Evolutionary conservation across 495 filamentous ascomycete genomes (phyloP).

Genomic region (Neurospora intermedia): DNA sequence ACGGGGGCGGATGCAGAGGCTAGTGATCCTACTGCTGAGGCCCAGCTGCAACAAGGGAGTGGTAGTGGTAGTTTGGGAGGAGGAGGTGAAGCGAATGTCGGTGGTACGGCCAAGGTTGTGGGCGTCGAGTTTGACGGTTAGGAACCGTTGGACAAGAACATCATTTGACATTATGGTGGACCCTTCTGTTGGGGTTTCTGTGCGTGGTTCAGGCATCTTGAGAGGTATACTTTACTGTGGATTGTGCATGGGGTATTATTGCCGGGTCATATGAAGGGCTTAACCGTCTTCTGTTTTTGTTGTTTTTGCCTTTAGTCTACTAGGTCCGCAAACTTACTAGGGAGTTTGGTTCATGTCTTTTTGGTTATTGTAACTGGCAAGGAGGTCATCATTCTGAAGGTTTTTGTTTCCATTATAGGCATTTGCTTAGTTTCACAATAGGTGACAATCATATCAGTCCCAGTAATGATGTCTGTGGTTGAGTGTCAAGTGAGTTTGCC

Average conservation of each 20-base stretch:
- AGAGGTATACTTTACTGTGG: not conserved
- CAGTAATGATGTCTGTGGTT: not conserved
- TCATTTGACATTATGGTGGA: not conserved
- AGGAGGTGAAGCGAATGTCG: constrained; percentile 14
- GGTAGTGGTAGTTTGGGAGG: not conserved
- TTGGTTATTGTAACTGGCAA: not conserved
- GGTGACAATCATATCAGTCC: not conserved
- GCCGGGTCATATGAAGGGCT: not conserved
- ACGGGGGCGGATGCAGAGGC: constrained; percentile 70
- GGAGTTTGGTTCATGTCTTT: not conserved
- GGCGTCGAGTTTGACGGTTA: constrained; percentile 29
- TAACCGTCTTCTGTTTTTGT: not conserved
- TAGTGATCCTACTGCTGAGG: constrained; percentile 17
- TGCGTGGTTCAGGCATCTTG: not conserved
- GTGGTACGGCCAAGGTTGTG: constrained; percentile 21
- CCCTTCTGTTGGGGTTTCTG: not conserved
- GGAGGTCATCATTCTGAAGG: not conserved
- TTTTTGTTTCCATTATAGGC: not conserved
- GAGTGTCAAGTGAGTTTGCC: not conserved
- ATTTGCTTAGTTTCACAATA: not conserved
- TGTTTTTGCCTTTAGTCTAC: not conserved
- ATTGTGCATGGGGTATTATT: not conserved
- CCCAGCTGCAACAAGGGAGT: not conserved
- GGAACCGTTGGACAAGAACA: constrained; percentile 1
- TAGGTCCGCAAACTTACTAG: not conserved